These are phyloP conservation scores for Backusella sp. DNA, from an alignment of 192 early-diverging fungal genomes.

Conservation along the genomic window DNA sequence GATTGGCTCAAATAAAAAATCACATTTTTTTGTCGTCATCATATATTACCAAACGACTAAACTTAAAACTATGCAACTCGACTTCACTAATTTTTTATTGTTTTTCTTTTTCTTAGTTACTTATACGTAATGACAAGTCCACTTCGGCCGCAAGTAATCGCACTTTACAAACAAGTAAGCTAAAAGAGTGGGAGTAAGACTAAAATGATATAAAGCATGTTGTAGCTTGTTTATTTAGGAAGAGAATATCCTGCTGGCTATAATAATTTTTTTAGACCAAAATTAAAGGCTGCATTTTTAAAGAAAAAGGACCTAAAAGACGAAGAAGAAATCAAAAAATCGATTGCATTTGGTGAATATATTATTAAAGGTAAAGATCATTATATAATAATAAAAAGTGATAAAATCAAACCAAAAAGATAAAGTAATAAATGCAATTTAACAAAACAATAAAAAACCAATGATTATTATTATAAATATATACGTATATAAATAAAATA, in stretches of 20 bases:
- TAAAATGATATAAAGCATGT: slow-evolving; percentile 13
- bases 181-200: neutral
- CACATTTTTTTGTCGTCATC: neutral
- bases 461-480: neutral
- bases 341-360: slow-evolving; percentile 42
- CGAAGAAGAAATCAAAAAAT: slow-evolving; percentile 36
- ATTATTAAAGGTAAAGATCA: slow-evolving; percentile 37
- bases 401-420: neutral
- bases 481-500: slow-evolving; percentile 5
- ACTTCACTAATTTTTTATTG: neutral
- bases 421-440: slow-evolving; percentile 9
- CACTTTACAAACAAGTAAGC: slow-evolving; percentile 38
- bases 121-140: neutral
- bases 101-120: neutral
- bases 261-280: slow-evolving; percentile 38
- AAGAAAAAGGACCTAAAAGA: slow-evolving; percentile 37
- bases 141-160: slow-evolving; percentile 34
- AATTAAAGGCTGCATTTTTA: slow-evolving; percentile 42
- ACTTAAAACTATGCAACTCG: neutral
- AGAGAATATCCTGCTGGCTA: slow-evolving; percentile 46
- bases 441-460: slow-evolving; percentile 14
- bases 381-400: neutral
- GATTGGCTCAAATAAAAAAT: neutral
- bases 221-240: slow-evolving; percentile 40
- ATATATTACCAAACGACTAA: neutral